These are phyloP conservation scores for Oleoguttula mirabilis DNA, from an alignment of 495 filamentous ascomycete species.

Conservation along the genomic window DNA sequence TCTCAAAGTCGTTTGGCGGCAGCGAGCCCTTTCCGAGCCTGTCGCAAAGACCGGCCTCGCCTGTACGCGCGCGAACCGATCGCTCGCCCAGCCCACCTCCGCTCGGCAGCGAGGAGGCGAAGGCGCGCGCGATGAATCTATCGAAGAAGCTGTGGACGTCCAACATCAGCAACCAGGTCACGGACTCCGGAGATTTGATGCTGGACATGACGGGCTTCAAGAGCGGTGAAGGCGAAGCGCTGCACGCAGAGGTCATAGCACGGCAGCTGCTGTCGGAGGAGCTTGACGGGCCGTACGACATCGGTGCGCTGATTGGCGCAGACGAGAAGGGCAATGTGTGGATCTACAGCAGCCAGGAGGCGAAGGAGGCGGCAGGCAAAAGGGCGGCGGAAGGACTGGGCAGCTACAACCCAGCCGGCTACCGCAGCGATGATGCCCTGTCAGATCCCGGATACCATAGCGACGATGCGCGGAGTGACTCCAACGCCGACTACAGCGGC, in stretches of 20 bases:
- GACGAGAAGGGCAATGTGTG: conserved; percentile 93
- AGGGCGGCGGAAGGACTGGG: conserved; percentile 36
- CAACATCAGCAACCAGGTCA: conserved; percentile 86
- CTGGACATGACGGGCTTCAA: conserved; percentile 97
- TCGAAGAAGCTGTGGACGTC: conserved; percentile 78
- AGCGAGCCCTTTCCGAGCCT: conserved; percentile 5
- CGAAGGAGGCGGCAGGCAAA: conserved; percentile 61
- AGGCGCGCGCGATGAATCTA: conserved; percentile 69
- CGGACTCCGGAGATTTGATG: conserved; percentile 91
- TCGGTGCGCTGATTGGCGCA: conserved; percentile 85
- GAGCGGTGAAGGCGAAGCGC: conserved; percentile 76
- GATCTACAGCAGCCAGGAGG: conserved; percentile 97
- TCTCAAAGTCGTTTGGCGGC: conserved; percentile 6
- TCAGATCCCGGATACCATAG: conserved; percentile 94
- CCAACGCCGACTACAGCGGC: conserved; percentile 26
- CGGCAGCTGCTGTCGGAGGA: conserved; percentile 94
- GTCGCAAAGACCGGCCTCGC: conserved; percentile 2
- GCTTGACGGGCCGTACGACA: conserved; percentile 87
- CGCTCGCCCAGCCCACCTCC: conserved; percentile 67
- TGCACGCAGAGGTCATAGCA: conserved; percentile 82
- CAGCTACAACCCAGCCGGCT: conserved; percentile 40
- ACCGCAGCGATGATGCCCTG: conserved; percentile 55
- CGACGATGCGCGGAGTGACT: conserved; percentile 47
- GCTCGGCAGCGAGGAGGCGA: conserved; percentile 59
- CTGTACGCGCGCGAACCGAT: conserved; percentile 27